These are phyloP conservation scores for Coemansia sp. DNA, from an alignment of 192 early-diverging fungal species.

Conservation along the genomic window DNA sequence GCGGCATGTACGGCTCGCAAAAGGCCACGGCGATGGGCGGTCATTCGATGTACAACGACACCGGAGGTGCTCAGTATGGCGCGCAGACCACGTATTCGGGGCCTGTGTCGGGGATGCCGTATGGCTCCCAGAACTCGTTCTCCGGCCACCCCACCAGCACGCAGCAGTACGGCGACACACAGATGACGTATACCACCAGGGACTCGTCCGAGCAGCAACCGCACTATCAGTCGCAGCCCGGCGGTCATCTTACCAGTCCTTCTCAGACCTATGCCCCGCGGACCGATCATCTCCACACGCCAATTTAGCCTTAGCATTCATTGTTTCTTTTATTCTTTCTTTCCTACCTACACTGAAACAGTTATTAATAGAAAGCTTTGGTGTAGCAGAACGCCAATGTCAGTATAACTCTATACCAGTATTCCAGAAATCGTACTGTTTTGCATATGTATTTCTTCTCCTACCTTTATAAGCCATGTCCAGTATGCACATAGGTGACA, in stretches of 20 bases:
- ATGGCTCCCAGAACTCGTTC: constrained; percentile 17
- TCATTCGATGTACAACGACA: not conserved
- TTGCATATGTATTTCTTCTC: not conserved
- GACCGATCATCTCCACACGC: constrained; percentile 27
- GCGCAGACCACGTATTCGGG: constrained; percentile 1
- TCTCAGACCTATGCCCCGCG: constrained; percentile 11
- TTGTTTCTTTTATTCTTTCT: not conserved
- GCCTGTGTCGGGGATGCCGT: not conserved
- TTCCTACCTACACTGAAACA: too few relatives aligned
- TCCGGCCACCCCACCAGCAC: not conserved
- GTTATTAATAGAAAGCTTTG: too few relatives aligned
- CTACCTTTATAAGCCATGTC: not conserved
- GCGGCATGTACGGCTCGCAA: constrained; percentile 22
- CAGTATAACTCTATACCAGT: not conserved
- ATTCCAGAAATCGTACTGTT: not conserved
- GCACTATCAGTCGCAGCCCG: not conserved
- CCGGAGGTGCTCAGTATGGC: not conserved
- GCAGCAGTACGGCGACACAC: constrained; percentile 3
- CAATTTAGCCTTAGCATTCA: constrained; percentile 13
- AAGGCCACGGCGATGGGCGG: not conserved
- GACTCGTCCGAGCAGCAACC: not conserved
- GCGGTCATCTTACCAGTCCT: constrained; percentile 5
- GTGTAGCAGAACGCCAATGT: too few relatives aligned
- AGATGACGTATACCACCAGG: constrained; percentile 4
- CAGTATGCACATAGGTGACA: constrained; percentile 4